Base-by-base conservation (phyloP, 371 early-diverging fungal species). In the Capillidium rhysosporum region DNA sequence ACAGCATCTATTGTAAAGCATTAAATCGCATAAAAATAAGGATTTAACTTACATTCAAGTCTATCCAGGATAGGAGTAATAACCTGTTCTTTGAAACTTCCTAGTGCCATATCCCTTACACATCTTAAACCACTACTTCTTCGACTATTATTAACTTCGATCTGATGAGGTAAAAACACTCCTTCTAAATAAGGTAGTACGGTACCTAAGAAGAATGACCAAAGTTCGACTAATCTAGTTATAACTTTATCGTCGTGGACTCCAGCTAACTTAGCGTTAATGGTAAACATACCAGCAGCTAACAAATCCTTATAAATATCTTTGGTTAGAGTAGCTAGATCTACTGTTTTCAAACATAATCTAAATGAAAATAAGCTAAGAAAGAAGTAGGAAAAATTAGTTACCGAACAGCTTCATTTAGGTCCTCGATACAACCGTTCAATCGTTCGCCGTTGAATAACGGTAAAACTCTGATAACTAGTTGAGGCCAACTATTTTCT, bases 401-500 rank as follows among this genome's bases (percentile, higher is more conserved):
- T 40, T 67, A 84, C 81, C 78, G 67, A 30, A 88, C 74, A 26
- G 81, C 61, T 23, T 86, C 87, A 49, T 86, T 86, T 40, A 84
- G 57, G 52, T 87, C 86, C 62, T 90, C 91, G 45, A 90, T 83
- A 1, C 72, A 63, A 0, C 86, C 84, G 41, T 79, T 72, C 46
- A 88, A 62, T 0, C 87, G 82, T 63, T 87, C 85, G 8, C 91
- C 91, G 49, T 86, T 87, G 58, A 88, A 90, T 28, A 90, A 59
- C 0, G 91, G 88, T 53, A 90, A 56, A 1, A 88, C 82, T 8
- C 77, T 72, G 10, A 74, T 71, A 39, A 82, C 79, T 7, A 90
- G 51, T 0, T 71, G 66, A 46, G 78, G 80, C 91, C 88, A 90
- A 1, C 72, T 75, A 55, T 81, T 79, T 18, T 76, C 75, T 56